Evolutionary conservation across 75 land plant species (phyloP), one percentile per base, ranked within the genome.

Genomic region (Azolla pinnata): DNA sequence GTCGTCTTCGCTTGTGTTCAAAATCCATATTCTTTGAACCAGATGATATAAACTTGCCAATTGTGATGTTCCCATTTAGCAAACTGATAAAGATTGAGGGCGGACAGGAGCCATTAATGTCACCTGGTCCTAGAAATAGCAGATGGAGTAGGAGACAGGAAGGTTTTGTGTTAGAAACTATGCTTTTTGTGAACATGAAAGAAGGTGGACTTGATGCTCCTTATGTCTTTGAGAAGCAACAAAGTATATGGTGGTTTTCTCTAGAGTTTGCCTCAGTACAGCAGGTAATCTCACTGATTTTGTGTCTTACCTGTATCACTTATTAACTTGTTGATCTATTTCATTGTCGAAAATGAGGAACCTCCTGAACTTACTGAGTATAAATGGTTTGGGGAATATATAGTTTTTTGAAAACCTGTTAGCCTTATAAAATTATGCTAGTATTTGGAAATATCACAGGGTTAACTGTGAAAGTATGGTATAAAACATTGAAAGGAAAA

Each of bases 1-100:
- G 78, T 12, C 60, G 76, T 33, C 54, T 75, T 18, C 75, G 69
- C 10, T 47, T 75, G 30, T 75, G 78, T 31, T 59, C 78, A 26
- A 66, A 66, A 46, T 74, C 75, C 12, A 65, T 70, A 2, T 75
- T 64, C 54, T 71, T 75, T 60, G 78, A 75, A 52, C 75, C 78
- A 16, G 74, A 75, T 65, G 33, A 57, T 53, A 21, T 71, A 16
- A 44, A 33, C n/a, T 38, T 54, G 16, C 78, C 78, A 23, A 70
- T 75, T 27, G 46, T 75, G 18, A 75, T 59, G 78, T 71, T 75
- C 19, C 78, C 75, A 27, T 48, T 75, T 28, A 42, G 52, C 61
- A 71, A 75, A 60, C 56, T 75, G 8, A 75, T 42, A 28, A 65
- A 34, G 54, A 72, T 75, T 2, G 79, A 76, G 32, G 46, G 54